Base-by-base conservation (phyloP, 176 grass and related monocot species). In the Calamus simplicifolius region DNA sequence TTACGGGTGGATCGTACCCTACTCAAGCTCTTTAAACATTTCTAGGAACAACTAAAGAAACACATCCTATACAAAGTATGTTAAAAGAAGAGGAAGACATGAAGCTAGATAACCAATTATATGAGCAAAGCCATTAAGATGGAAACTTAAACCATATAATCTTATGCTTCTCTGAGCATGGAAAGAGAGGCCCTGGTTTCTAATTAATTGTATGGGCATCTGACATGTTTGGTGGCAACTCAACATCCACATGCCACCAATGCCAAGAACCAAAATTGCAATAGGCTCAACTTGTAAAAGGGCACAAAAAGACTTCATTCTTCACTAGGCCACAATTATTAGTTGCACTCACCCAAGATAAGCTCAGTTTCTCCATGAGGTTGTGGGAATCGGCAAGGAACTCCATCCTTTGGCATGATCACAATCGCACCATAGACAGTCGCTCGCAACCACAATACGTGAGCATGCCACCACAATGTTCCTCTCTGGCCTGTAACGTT, bases 181-280 rank as follows among this genome's bases (percentile, higher is more conserved):
- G 57, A 6, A 69, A 70, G 30, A 69, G 57, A 14, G 57, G 49
- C 12, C 74, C 74, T 18, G 57, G 65, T 25, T 77, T 54, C 7
- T 57, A 65, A 63, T 77, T 77, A 27, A 77, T 77, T 23, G 27
- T 52, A 26, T 48, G 62, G 2, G 74, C 74, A 23, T 63, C 65
- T 29, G 56, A 25, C 38, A 43, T 51, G 28, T 38, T 60, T 51
- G 62, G 73, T 26, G 56, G 57, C 25, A n/a, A n/a, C 26, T 55
- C 27, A 18, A 29, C 27, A 61, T 77, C 49, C 50, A 2, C 62
- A 29, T 62, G 63, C 66, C 74, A 77, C 66, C 65, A 19, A 3
- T 43, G 10, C 35, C 35, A 43, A 43, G 8, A 51, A 57, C 16
- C 31, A 12, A 23, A 27, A 19, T 16, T 10, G 29, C 38, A 60